Base-by-base conservation (phyloP, 2,329 filamentous ascomycete genomes). In the Cytospora chrysosperma region DNA sequence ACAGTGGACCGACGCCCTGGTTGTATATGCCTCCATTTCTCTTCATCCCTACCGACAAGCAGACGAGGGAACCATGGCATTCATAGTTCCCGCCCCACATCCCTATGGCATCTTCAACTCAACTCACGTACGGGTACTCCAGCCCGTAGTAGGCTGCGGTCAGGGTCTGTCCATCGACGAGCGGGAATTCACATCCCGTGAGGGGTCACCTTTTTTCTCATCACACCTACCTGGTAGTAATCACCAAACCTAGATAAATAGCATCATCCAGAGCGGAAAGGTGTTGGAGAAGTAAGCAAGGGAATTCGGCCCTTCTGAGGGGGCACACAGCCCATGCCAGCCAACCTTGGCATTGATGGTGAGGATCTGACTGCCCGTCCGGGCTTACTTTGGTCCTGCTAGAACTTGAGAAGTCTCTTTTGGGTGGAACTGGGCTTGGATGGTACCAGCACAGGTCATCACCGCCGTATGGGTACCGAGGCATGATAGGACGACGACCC, bases 261-360 rank as follows among this genome's bases (percentile, higher is more conserved):
- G 21, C 17, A 26, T 47, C 7, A 19, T 30, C 43, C n/a, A 47
- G 19, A 13, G 3, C 43, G n/a, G 43, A 7, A 19, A 21, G 8
- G 21, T 15, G n/a, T 34, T 34, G 52, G n/a, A 13, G 40, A 40
- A 19, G 30, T 28, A 6, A 13, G 30, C 24, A 21, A 32, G 43
- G 32, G 51, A 51, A 63, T 60, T 65, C 61, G 64, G 64, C 51
- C 64, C 64, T 60, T 65, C 47, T 65, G 37, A 56, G 59, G 40
- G 19, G 43, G 24, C 5, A 30, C 5, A 19, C 15, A 19, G 24
- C 21, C 51, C 28, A 30, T 12, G 21, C 21, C 15, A 13, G 10
- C 43, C 24, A n/a, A 47, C 43, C n/a, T 19, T 47, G n/a, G 43
- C 43, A 47, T 12, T 5, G 43, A 47, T 3, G 10, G n/a, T 47